Base-by-base conservation (phyloP, 2,329 filamentous ascomycete genomes). In the Xylaria arbuscula region DNA sequence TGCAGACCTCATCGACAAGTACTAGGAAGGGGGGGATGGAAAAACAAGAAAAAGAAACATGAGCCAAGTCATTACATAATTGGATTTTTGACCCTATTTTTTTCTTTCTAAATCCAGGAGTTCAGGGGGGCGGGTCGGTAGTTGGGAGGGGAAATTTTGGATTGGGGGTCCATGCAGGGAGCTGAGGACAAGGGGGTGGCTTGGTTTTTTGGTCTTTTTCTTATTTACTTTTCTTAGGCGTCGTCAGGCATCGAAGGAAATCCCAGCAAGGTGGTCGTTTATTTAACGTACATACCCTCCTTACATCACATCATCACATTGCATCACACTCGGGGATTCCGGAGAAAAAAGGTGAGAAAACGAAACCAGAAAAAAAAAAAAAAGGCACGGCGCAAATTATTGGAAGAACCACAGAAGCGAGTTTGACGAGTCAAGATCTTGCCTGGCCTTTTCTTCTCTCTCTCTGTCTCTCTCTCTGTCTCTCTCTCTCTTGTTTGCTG, bases 191-290 rank as follows among this genome's bases (percentile, higher is more conserved):
- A 62, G 62, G 64, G 65, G 58, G 56, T 61, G 66, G 51, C 51
- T 65, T 61, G 51, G 24, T 48, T 45, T 28, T 48, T 36, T 55
- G 42, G 22, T 36, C 47, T 47, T 47, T 11, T 47, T 36, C n/a
- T 15, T 24, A 3, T 47, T 10, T 19, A 11, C 4, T 55, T 28
- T 45, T 45, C 62, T 68, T 69, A 56, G 64, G 64, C 64, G 63
- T 67, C 64, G 64, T 69, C 51, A 67, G 67, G 67, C 64, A 69
- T 64, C 64, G 67, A 69, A 57, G 50, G 60, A 51, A 56, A 48
- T 57, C 58, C 58, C 62, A 51, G 58, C 38, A 62, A 36, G 51
- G 64, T 59, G 62, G 62, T 62, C 50, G 22, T 47, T 68, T 68
- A 58, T 53, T 68, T 62, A 54, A 45, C 24, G 1, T 57, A 45